phyloP scores from a whole-genome alignment of 495 filamentous ascomycete genomes.

The Aspergillus nidulans region DNA sequence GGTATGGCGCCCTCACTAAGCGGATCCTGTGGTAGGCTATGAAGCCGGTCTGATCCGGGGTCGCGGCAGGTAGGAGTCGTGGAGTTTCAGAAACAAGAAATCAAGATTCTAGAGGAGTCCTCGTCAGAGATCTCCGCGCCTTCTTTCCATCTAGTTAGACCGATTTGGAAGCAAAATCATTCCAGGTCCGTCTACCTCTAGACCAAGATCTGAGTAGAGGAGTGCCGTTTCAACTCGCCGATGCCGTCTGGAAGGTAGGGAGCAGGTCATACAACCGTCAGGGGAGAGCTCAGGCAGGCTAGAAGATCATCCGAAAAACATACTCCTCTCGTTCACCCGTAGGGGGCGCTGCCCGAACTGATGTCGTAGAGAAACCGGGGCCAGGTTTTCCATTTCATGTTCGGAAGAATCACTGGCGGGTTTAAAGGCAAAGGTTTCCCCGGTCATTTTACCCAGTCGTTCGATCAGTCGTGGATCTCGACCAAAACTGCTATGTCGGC shows the following conservation, averaged over 20 bases:
- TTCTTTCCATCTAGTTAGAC: slow-evolving; percentile 20
- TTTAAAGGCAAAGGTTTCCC: slow-evolving; percentile 31
- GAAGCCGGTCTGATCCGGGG: slow-evolving; percentile 25
- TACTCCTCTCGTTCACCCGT: slow-evolving; percentile 28
- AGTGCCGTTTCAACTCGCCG: slow-evolving; percentile 22
- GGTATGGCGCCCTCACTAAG: slow-evolving; percentile 23
- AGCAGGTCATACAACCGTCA: slow-evolving; percentile 24
- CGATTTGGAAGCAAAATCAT: slow-evolving; percentile 26
- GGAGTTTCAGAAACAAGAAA: slow-evolving; percentile 19
- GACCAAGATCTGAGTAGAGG: slow-evolving; percentile 34
- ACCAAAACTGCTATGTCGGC: slow-evolving; percentile 40
- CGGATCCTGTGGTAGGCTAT: slow-evolving; percentile 26
- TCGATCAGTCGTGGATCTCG: slow-evolving; percentile 27
- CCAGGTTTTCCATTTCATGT: slow-evolving; percentile 31
- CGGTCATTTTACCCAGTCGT: slow-evolving; percentile 20
- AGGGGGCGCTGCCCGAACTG: slow-evolving; percentile 29
- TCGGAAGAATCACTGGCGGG: slow-evolving; percentile 21
- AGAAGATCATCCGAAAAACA: slow-evolving; percentile 31
- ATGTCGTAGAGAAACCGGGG: slow-evolving; percentile 23
- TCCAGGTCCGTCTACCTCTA: slow-evolving; percentile 28
- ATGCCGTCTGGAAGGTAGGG: slow-evolving; percentile 19
- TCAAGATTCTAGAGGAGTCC: slow-evolving; percentile 7
- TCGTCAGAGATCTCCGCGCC: slow-evolving; percentile 27
- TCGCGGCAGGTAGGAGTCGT: slow-evolving; percentile 26
- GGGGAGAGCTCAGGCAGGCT: slow-evolving; percentile 20